Percentiles rank a stretch among this genome's conserved stretches.
Conservation (phyloP, 1,284 basidiomycete species). For the Sporisorium graminicola region DNA sequence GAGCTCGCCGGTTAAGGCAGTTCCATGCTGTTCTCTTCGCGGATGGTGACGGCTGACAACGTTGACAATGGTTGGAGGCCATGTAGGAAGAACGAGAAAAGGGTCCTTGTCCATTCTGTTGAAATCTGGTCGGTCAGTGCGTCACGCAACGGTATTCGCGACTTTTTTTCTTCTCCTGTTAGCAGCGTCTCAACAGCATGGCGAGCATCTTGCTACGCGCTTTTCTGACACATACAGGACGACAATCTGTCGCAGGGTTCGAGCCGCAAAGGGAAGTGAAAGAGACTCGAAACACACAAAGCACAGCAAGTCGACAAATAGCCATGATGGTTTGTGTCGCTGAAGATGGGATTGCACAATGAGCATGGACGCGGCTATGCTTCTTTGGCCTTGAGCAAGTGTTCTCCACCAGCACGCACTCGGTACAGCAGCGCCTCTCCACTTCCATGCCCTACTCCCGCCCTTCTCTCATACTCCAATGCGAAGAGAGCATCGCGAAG, state of each 20-base stretch:
- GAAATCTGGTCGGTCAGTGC: conserved; percentile 28
- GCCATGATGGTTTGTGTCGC: background rate
- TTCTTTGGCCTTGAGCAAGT: conserved; percentile 20
- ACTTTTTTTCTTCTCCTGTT: background rate
- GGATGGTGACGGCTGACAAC: too few species aligned
- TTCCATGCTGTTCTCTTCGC: conserved; percentile 22
- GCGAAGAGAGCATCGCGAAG: conserved; percentile 65
- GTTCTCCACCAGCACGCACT: conserved; percentile 27
- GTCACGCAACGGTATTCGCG: conserved; percentile 2
- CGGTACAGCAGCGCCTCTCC: conserved; percentile 46
- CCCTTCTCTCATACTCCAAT: conserved; percentile 56
- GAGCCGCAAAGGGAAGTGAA: too few species aligned
- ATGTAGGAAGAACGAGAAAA: background rate
- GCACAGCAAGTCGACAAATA: background rate
- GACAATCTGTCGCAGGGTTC: too few species aligned
- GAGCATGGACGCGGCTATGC: conserved; percentile 6
- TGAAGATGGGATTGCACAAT: background rate
- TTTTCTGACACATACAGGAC: background rate
- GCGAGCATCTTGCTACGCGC: background rate
- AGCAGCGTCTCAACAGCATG: background rate
- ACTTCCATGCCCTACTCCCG: conserved; percentile 40
- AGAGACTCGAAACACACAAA: too few species aligned
- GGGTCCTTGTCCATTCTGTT: conserved; percentile 23
- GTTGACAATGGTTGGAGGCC: background rate
- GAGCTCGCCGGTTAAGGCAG: background rate